phyloP scores from a whole-genome alignment of 331 rosid species.

The Dryas integrifolia region DNA sequence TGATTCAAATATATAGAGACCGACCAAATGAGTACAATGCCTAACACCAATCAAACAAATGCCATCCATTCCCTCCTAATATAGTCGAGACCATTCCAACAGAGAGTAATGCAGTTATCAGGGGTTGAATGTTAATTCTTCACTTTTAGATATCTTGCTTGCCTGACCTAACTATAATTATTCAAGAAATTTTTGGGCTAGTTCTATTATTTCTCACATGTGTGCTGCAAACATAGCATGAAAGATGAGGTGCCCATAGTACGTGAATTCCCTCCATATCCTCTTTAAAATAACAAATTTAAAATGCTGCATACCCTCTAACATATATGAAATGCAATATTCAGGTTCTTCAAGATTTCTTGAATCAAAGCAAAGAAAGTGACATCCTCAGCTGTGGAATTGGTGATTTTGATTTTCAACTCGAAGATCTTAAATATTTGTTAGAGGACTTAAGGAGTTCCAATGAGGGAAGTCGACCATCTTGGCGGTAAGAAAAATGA shows the following conservation, averaged over 20 bases:
- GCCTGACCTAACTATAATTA: not conserved
- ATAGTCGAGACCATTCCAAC: not conserved
- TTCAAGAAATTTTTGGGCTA: no score
- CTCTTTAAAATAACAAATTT: not conserved
- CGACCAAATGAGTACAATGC: not conserved
- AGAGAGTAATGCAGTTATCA: not conserved
- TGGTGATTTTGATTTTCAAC: slow-evolving; percentile 60
- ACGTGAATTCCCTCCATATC: not conserved
- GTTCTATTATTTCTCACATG: no score
- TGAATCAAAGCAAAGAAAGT: slow-evolving; percentile 68
- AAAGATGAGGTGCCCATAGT: not conserved
- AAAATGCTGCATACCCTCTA: slow-evolving; percentile 2
- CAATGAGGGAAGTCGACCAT: slow-evolving; percentile 58
- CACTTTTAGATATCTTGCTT: slow-evolving; percentile 12
- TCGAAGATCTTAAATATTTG: slow-evolving; percentile 66
- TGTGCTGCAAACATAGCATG: not conserved
- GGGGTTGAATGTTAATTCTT: slow-evolving; percentile 5
- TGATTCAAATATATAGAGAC: not conserved
- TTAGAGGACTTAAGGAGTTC: slow-evolving; percentile 61
- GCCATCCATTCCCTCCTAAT: not conserved
- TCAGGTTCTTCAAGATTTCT: slow-evolving; percentile 90
- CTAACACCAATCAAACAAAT: slow-evolving; percentile 13
- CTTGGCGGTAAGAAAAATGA: slow-evolving; percentile 59
- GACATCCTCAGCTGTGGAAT: slow-evolving; percentile 49
- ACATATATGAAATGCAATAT: slow-evolving; percentile 24